These are phyloP conservation scores for Mortierella sp. DNA, from an alignment of 371 early-diverging fungal genomes.

Conservation along the genomic window DNA sequence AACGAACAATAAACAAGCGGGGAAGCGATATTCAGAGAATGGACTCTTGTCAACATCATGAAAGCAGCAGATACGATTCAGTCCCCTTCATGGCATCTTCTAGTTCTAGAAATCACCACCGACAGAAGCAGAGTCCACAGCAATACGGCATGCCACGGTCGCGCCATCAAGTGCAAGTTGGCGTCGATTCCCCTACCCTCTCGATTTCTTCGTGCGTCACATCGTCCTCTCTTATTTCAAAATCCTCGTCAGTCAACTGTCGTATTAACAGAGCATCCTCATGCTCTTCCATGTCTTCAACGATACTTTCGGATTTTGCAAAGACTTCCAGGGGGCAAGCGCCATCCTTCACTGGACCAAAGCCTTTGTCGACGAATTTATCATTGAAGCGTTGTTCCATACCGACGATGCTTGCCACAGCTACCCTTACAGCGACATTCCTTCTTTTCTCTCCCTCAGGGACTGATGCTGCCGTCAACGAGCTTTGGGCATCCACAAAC, in stretches of 20 bases:
- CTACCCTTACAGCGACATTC: constrained; percentile 8
- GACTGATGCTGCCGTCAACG: constrained; percentile 17
- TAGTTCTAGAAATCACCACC: neutral
- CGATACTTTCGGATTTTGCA: too few species aligned
- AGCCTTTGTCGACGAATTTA: too few species aligned
- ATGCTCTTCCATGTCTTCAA: too few species aligned
- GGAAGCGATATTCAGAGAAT: neutral
- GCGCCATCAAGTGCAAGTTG: too few species aligned
- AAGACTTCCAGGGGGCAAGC: too few species aligned
- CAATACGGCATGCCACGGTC: neutral
- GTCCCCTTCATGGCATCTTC: neutral
- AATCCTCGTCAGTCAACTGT: neutral
- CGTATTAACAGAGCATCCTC: too few species aligned
- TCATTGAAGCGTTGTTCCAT: constrained; percentile 19
- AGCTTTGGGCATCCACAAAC: neutral
- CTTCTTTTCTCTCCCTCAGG: constrained; percentile 11
- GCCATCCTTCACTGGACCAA: too few species aligned
- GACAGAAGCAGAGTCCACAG: neutral
- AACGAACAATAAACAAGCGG: too few species aligned
- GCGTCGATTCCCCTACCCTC: too few species aligned
- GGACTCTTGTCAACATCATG: neutral
- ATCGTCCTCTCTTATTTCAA: neutral
- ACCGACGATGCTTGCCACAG: constrained; percentile 5
- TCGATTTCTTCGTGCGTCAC: too few species aligned
- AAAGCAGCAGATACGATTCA: neutral